These are phyloP conservation scores for Trametes coccinea DNA, from an alignment of 768 basidiomycete genomes.

Conservation along the genomic window DNA sequence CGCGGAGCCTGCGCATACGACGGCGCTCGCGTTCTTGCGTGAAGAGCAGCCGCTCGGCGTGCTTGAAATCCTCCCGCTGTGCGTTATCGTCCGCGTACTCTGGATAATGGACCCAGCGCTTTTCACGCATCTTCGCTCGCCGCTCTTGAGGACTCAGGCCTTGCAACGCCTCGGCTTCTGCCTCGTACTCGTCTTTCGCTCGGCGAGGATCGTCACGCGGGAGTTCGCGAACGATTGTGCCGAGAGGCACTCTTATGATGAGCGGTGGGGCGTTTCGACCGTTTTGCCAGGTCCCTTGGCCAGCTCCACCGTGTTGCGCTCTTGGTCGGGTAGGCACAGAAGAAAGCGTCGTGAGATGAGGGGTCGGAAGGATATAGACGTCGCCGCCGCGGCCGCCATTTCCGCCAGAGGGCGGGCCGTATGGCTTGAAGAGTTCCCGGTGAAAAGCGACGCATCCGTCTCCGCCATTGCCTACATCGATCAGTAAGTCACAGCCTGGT, in stretches of 20 bases:
- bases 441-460: constrained; percentile 93
- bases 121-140: constrained; percentile 59
- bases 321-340: constrained; percentile 67
- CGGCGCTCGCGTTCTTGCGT: constrained; percentile 63
- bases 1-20: constrained; percentile 45
- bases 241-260: constrained; percentile 81
- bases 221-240: constrained; percentile 85
- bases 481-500: background rate
- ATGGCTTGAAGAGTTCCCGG: constrained; percentile 80
- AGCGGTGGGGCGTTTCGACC: constrained; percentile 74
- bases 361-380: constrained; percentile 80
- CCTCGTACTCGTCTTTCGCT: constrained; percentile 69
- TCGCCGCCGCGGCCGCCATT: constrained; percentile 89
- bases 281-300: constrained; percentile 86
- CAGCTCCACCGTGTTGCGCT: constrained; percentile 67
- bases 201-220: constrained; percentile 64
- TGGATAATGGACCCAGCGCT: constrained; percentile 84
- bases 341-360: constrained; percentile 75
- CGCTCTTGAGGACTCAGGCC: constrained; percentile 50
- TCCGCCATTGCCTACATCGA: constrained; percentile 74
- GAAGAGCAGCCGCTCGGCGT: constrained; percentile 64
- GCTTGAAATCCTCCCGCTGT: constrained; percentile 63
- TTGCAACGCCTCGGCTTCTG: constrained; percentile 60
- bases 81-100: constrained; percentile 60
- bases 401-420: constrained; percentile 91